Evolutionary conservation across 2,329 filamentous ascomycete genomes (phyloP).

Genomic region (Arachnopeziza araneosa): DNA sequence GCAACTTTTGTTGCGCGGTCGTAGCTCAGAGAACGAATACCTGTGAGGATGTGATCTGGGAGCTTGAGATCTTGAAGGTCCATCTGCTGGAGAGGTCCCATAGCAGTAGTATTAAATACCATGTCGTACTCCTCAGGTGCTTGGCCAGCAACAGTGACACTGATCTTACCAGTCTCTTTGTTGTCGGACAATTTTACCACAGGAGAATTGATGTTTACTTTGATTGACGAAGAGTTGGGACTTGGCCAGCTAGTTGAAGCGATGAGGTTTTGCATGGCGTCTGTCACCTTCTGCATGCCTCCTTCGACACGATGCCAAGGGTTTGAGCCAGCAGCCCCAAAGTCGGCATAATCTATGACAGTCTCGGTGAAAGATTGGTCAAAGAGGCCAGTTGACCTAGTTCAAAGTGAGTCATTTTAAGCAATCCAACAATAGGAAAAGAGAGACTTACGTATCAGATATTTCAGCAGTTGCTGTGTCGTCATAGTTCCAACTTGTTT

Average conservation of each 20-base stretch:
- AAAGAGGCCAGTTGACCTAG: not conserved
- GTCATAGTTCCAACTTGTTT: not conserved
- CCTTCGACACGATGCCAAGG: not conserved
- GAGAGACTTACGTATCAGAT: not conserved
- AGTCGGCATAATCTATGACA: not conserved
- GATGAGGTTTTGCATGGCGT: not conserved
- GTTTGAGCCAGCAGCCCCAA: not conserved
- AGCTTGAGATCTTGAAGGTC: not conserved
- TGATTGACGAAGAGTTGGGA: not conserved
- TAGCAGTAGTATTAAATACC: not conserved
- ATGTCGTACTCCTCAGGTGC: not conserved
- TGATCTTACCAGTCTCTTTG: not conserved
- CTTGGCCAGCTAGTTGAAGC: not conserved
- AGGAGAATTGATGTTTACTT: not conserved
- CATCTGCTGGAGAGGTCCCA: not conserved
- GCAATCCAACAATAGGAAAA: not conserved
- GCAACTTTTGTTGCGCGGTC: not conserved
- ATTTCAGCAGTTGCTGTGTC: not conserved
- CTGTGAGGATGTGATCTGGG: not conserved
- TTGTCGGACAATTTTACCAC: not conserved
- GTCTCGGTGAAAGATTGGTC: conserved; percentile 2
- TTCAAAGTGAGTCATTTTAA: not conserved
- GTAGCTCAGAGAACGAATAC: not conserved
- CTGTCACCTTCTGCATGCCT: not conserved
- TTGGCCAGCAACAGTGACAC: not conserved